phyloP scores from a whole-genome alignment of 768 basidiomycete species.

The Leccinum disarticulatum region DNA sequence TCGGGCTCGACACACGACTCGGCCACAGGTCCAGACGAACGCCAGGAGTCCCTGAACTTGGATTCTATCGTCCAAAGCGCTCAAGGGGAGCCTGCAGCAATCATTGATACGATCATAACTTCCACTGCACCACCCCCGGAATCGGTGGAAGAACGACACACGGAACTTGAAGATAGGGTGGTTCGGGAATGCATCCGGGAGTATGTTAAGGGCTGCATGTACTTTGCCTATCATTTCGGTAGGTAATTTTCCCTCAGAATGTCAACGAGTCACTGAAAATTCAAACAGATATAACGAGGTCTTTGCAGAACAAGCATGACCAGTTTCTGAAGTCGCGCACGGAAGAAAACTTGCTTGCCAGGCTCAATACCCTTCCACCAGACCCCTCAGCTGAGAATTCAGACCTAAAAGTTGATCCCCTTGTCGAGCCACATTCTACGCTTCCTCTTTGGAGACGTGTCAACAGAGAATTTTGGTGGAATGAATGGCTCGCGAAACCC shows the following conservation, averaged over 20 bases:
- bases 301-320: slow-evolving; percentile 78
- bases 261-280: neutral
- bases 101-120: slow-evolving; percentile 57
- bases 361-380: slow-evolving; percentile 52
- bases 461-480: slow-evolving; percentile 95
- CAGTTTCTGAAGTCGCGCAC: slow-evolving; percentile 55
- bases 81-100: slow-evolving; percentile 49
- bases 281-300: slow-evolving; percentile 72
- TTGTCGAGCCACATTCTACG: slow-evolving; percentile 71
- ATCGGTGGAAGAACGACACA: slow-evolving; percentile 63
- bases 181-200: slow-evolving; percentile 75
- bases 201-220: slow-evolving; percentile 85
- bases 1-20: slow-evolving; percentile 13
- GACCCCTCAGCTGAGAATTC: slow-evolving; percentile 24
- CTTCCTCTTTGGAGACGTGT: slow-evolving; percentile 91
- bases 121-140: slow-evolving; percentile 61
- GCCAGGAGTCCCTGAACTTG: slow-evolving; percentile 28
- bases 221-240: slow-evolving; percentile 88
- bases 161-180: slow-evolving; percentile 81
- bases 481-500: slow-evolving; percentile 81
- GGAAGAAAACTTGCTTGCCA: slow-evolving; percentile 58
- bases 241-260: slow-evolving; percentile 17
- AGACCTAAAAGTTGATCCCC: slow-evolving; percentile 45
- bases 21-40: slow-evolving; percentile 17
- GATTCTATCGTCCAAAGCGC: slow-evolving; percentile 44